phyloP scores from a whole-genome alignment of 2,329 filamentous ascomycete genomes.

The Claviceps digitariae region DNA sequence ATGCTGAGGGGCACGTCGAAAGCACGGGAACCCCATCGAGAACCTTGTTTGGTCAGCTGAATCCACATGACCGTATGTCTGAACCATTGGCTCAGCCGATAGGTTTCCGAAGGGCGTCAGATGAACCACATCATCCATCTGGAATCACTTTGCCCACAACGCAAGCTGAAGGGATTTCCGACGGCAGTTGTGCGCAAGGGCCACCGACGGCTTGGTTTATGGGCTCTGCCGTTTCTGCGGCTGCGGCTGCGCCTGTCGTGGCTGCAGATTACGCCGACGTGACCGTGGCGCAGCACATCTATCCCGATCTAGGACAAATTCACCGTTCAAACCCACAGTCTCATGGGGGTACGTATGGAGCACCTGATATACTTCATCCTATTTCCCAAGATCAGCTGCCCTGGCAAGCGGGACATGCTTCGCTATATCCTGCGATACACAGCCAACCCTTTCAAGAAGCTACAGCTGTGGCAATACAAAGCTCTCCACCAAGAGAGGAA shows the following conservation, averaged over 20 bases:
- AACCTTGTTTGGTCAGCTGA: slow-evolving; percentile 3
- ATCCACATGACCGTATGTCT: neutral
- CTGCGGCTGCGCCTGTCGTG: neutral
- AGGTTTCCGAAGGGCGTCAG: neutral
- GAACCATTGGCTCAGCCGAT: neutral
- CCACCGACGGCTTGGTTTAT: neutral
- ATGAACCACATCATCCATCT: neutral
- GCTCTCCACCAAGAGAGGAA: neutral
- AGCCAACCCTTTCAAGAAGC: neutral
- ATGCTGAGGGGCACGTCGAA: neutral
- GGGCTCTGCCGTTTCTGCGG: neutral
- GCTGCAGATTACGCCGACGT: neutral
- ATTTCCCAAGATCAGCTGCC: neutral
- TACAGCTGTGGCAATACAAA: neutral
- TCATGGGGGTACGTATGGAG: neutral
- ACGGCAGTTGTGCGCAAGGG: neutral
- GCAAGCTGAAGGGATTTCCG: neutral
- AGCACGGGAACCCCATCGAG: slow-evolving; percentile 7
- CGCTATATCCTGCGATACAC: neutral
- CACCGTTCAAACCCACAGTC: slow-evolving; percentile 10
- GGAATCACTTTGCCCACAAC: neutral
- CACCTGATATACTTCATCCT: neutral
- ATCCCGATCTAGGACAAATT: neutral
- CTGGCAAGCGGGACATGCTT: neutral
- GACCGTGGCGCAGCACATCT: neutral